Percentiles rank a stretch among this genome's conserved stretches.
phyloP scores from a whole-genome alignment of 306 rosid genomes.

The Corylus heterophylla region DNA sequence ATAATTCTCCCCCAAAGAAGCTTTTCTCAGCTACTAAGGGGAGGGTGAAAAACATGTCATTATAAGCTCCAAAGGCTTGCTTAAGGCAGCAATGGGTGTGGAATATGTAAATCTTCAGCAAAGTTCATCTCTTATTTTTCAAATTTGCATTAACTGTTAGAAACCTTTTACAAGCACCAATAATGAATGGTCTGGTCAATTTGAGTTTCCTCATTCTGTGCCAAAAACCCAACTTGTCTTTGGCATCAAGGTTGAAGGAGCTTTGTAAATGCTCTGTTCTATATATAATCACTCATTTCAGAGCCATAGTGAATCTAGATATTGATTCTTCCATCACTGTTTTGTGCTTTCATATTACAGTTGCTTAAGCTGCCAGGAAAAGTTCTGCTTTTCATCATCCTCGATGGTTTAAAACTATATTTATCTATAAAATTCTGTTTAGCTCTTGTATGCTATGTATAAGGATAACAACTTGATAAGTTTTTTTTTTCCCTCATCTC shows the following conservation, averaged over 20 bases:
- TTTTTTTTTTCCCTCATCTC: not conserved
- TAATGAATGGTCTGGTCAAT: not conserved
- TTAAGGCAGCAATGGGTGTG: not conserved
- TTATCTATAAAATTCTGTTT: conserved; percentile 6
- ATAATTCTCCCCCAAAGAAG: not conserved
- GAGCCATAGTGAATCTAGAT: not conserved
- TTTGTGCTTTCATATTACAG: conserved; percentile 4
- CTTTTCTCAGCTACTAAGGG: not conserved
- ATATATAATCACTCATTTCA: not conserved
- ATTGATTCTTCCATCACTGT: not conserved
- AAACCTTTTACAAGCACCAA: not conserved
- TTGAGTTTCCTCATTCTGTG: not conserved
- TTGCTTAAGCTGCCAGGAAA: conserved; percentile 14
- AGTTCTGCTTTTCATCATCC: not conserved
- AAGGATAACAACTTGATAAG: conserved; percentile 17
- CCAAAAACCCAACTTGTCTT: not conserved
- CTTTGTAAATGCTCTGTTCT: not conserved
- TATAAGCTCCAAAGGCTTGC: not conserved
- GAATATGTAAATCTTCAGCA: not conserved
- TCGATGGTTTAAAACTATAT: not conserved
- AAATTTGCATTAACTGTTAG: not conserved
- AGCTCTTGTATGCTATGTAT: not conserved
- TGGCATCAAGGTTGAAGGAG: not conserved
- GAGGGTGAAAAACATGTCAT: not conserved
- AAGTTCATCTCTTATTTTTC: not conserved